Conservation (phyloP, 805 yeast species). For the Lachancea nothofagi region DNA sequence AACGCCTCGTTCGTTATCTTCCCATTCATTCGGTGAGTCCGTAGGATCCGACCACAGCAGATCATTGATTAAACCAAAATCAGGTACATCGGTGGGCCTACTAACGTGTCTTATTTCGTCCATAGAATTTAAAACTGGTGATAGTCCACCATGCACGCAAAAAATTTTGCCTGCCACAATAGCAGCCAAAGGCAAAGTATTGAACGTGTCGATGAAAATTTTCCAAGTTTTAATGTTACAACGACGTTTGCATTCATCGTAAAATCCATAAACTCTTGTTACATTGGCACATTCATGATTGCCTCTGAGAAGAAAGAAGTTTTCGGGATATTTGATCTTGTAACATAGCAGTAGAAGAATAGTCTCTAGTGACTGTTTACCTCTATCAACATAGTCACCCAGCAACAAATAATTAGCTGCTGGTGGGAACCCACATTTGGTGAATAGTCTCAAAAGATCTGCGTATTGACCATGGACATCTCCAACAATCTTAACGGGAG, state of each 20-base stretch:
- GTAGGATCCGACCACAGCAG: conserved; percentile 83
- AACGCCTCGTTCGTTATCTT: conserved; percentile 78
- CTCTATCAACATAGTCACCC: conserved; percentile 97
- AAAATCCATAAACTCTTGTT: conserved; percentile 94
- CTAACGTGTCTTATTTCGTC: conserved; percentile 65
- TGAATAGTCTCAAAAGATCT: conserved; percentile 83
- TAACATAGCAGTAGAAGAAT: conserved; percentile 81
- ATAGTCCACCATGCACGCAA: conserved; percentile 80
- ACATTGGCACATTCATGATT: conserved; percentile 98
- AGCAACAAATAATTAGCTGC: conserved; percentile 83
- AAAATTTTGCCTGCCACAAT: conserved; percentile 93
- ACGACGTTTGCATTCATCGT: conserved; percentile 95
- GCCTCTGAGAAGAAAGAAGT: conserved; percentile 87
- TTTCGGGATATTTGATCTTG: conserved; percentile 94
- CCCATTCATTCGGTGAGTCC: conserved; percentile 55
- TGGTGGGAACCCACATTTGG: conserved; percentile 97
- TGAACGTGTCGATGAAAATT: conserved; percentile 87
- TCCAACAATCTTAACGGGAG: conserved; percentile 80
- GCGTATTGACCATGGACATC: conserved; percentile 97
- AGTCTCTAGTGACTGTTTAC: conserved; percentile 93
- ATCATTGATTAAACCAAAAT: conserved; percentile 71
- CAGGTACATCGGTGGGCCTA: conserved; percentile 82
- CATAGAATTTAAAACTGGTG: conserved; percentile 62
- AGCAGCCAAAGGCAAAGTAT: conserved; percentile 92
- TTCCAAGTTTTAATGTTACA: conserved; percentile 93